These are phyloP conservation scores for Fusarium decemcellulare DNA, from an alignment of 2,329 filamentous ascomycete species.

Conservation along the genomic window DNA sequence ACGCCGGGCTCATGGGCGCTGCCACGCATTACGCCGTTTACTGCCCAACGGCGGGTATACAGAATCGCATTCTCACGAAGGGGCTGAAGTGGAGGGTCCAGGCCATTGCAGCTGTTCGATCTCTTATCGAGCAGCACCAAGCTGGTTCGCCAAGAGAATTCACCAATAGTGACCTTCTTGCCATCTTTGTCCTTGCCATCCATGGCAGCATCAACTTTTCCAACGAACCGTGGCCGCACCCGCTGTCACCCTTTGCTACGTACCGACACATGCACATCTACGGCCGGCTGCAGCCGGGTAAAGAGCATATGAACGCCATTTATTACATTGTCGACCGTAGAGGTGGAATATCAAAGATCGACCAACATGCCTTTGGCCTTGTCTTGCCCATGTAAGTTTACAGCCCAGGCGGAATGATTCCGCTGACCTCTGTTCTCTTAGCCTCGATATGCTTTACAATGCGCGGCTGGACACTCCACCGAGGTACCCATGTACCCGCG, in stretches of 20 bases:
- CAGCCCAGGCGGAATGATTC: no score
- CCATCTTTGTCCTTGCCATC: neutral
- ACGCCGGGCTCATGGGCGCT: neutral
- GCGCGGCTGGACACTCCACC: neutral
- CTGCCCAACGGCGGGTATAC: neutral
- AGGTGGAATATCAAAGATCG: neutral
- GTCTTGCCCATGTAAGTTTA: neutral
- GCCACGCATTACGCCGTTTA: neutral
- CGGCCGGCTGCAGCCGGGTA: neutral
- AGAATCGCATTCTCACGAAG: constrained; percentile 1
- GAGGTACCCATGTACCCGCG: neutral
- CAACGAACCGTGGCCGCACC: neutral
- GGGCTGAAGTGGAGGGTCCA: neutral
- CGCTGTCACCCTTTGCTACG: neutral
- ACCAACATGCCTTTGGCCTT: neutral
- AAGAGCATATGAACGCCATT: neutral
- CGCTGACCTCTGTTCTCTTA: neutral
- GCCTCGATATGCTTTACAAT: neutral
- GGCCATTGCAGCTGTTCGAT: neutral
- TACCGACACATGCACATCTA: constrained; percentile 1
- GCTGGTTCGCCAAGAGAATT: neutral
- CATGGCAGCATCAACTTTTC: neutral
- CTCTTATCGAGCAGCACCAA: neutral
- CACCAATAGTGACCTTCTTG: neutral
- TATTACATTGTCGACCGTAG: neutral